These are phyloP conservation scores for Termitomyces sp. DNA, from an alignment of 768 basidiomycete species.

Conservation along the genomic window DNA sequence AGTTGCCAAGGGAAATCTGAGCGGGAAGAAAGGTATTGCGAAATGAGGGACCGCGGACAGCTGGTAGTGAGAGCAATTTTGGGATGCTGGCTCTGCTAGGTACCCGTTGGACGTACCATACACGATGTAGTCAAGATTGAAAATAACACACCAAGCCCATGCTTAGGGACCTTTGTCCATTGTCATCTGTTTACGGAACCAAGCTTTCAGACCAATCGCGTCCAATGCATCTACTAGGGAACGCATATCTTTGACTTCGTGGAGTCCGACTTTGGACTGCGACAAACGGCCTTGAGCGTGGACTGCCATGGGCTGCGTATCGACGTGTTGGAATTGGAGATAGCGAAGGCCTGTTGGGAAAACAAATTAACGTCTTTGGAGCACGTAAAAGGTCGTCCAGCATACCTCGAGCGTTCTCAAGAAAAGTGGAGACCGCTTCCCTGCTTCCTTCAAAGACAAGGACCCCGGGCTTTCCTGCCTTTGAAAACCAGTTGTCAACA, in stretches of 20 bases:
- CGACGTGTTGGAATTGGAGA: slow-evolving; percentile 38
- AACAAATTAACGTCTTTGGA: background rate
- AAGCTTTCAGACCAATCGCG: slow-evolving; percentile 27
- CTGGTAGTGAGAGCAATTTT: background rate
- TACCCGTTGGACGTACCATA: background rate
- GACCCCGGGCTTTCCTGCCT: slow-evolving; percentile 40
- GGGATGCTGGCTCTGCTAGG: background rate
- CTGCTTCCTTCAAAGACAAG: slow-evolving; percentile 36
- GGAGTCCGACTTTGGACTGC: slow-evolving; percentile 25
- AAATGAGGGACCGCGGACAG: background rate
- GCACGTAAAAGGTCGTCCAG: background rate
- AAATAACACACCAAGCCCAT: background rate
- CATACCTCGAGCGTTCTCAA: slow-evolving; percentile 33
- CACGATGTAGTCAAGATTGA: background rate
- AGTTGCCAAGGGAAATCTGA: background rate
- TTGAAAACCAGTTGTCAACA: background rate
- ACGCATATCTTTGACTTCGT: slow-evolving; percentile 32
- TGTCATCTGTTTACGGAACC: slow-evolving; percentile 32
- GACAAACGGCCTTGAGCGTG: slow-evolving; percentile 16
- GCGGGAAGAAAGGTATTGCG: background rate
- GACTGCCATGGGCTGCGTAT: slow-evolving; percentile 24
- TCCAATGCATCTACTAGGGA: slow-evolving; percentile 27
- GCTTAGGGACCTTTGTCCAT: slow-evolving; percentile 25
- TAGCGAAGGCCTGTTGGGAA: slow-evolving; percentile 30
- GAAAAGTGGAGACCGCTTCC: slow-evolving; percentile 28